These are phyloP conservation scores for Termitomyces sp. DNA, from an alignment of 768 basidiomycete genomes.

Conservation along the genomic window DNA sequence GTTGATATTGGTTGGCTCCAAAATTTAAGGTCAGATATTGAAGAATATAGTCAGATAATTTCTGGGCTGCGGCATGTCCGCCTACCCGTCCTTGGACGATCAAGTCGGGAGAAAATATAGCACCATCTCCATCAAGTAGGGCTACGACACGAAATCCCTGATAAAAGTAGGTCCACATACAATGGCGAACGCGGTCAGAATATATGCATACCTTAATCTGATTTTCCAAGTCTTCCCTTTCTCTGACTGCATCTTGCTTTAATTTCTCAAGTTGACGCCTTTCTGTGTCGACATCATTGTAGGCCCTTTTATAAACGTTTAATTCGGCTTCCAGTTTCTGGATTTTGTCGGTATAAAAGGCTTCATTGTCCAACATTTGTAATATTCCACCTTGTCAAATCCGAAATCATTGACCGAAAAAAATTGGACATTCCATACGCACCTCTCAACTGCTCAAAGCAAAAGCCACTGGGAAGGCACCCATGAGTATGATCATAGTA, in stretches of 20 bases:
- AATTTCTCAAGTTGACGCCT: slow-evolving; percentile 25
- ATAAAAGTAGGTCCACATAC: background rate
- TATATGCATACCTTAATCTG: slow-evolving; percentile 30
- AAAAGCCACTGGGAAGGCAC: slow-evolving; percentile 15
- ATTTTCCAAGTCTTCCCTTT: slow-evolving; percentile 32
- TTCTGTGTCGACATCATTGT: slow-evolving; percentile 31
- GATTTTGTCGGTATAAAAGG: slow-evolving; percentile 23
- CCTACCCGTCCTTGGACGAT: slow-evolving; percentile 53
- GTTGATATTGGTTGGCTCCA: slow-evolving; percentile 40
- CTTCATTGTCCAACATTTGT: slow-evolving; percentile 29
- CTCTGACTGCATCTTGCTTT: slow-evolving; percentile 32
- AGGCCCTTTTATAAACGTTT: slow-evolving; percentile 37
- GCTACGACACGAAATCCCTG: slow-evolving; percentile 43
- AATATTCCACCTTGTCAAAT: slow-evolving; percentile 33
- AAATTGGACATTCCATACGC: background rate
- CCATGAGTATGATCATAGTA: background rate
- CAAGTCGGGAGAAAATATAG: slow-evolving; percentile 52
- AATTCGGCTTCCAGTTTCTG: slow-evolving; percentile 36
- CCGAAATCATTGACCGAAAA: background rate
- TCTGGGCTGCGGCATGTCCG: slow-evolving; percentile 50
- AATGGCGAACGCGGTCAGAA: background rate
- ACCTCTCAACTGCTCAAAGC: slow-evolving; percentile 35
- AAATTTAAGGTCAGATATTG: slow-evolving; percentile 29
- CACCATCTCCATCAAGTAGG: slow-evolving; percentile 63
- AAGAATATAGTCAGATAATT: slow-evolving; percentile 35